Base-by-base conservation (phyloP, 2,329 filamentous ascomycete genomes). In the Alternaria metachromatica region DNA sequence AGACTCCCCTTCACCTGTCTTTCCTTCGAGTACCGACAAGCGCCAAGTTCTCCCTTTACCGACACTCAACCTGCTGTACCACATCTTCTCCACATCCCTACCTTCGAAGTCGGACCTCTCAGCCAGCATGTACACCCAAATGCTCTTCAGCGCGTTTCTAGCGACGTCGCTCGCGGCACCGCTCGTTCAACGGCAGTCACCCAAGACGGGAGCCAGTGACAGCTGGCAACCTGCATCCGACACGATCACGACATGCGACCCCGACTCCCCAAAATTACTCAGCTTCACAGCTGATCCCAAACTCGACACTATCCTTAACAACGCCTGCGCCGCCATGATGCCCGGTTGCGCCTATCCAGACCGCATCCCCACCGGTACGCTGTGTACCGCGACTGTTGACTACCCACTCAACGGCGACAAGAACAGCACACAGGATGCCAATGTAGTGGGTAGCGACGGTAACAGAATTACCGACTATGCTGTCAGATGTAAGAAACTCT, bases 281-380 rank as follows among this genome's bases (percentile, higher is more conserved):
- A 65, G 67, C 55, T 69, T 75, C 30, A 55, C 64, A 53, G 63
- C 66, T 8, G 72, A 69, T 11, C 67, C 72, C 8, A 69, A 71
- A 44, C 49, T 72, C 9, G 62, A 70, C 18, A 63, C 61, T 4
- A 64, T 75, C 6, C 45, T 76, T 25, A 66, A 73, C 33, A 50
- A 74, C 44, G 75, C 73, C 44, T 77, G 75, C 46, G 72, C 68
- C 15, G 71, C 66, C 18, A 75, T 77, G 67, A 72, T 77, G 68
- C 71, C 72, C 2, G 25, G 37, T 4, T 77, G 75, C 46, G 75
- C 75, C 8, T 73, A 72, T 45, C 69, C 54, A 37, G 64, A 70
- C 8, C 69, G 62, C 23, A 43, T 69, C 6, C 28, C 66, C 8
- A 11, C 63, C 1, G 68, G 59, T 25, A 66, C 49, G 3, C n/a